Conservation (phyloP, 225 moss, liverwort and hornwort genomes). For the Pseudoscleropodium purum region DNA sequence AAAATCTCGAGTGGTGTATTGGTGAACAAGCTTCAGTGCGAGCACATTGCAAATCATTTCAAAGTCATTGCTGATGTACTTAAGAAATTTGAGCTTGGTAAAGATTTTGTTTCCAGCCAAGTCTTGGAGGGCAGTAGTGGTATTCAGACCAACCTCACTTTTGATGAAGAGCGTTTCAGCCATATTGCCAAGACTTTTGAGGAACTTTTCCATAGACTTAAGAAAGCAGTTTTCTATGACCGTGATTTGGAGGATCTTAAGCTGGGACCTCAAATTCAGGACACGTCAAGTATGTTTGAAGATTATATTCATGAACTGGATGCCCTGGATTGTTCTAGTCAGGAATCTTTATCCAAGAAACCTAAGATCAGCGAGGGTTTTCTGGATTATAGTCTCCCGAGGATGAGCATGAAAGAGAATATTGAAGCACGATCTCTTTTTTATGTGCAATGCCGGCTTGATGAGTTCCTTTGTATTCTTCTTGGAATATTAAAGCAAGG, state of each 20-base stretch:
- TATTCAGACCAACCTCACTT: neutral
- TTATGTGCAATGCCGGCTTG: accelerated
- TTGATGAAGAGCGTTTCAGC: neutral
- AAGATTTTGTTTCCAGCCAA: neutral
- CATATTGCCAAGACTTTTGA: neutral
- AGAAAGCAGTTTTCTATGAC: accelerated
- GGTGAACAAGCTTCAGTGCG: neutral
- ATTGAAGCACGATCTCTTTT: neutral
- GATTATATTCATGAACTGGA: neutral
- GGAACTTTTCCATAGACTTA: neutral
- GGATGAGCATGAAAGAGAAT: accelerated
- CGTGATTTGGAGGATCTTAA: neutral
- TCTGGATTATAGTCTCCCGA: accelerated
- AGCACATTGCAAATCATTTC: neutral
- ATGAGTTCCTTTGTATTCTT: neutral
- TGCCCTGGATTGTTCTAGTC: neutral
- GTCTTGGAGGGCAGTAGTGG: neutral
- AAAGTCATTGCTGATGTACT: neutral
- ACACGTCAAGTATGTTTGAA: no score
- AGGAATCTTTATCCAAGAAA: neutral
- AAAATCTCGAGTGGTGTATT: neutral
- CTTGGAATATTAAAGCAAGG: neutral
- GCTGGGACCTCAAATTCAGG: neutral
- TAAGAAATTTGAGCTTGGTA: neutral
- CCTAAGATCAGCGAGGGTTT: no score